phyloP scores from a whole-genome alignment of 2,329 filamentous ascomycete genomes.

The Clonostachys byssicola region DNA sequence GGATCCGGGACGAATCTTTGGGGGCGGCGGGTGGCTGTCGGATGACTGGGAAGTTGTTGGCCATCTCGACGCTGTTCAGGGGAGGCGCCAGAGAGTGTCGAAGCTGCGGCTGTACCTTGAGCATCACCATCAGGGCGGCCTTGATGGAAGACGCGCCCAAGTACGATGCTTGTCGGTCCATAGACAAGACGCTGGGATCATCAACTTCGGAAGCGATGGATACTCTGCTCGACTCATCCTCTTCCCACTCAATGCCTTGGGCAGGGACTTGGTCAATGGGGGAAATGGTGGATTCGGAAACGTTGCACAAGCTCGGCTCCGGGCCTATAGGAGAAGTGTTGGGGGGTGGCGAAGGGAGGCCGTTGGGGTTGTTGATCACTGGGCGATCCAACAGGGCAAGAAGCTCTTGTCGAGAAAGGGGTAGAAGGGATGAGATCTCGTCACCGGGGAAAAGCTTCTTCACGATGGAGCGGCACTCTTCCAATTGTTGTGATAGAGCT shows the following conservation, averaged over 20 bases:
- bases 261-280: conserved; percentile 66
- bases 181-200: conserved; percentile 39
- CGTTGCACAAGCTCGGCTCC: conserved; percentile 34
- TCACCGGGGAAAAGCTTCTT: conserved; percentile 58
- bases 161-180: conserved; percentile 60
- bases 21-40: conserved; percentile 34
- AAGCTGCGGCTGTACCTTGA: conserved; percentile 46
- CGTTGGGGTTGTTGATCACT: conserved; percentile 29
- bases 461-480: conserved; percentile 60
- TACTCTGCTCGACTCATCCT: conserved; percentile 51
- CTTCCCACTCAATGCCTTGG: conserved; percentile 63
- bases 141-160: conserved; percentile 73
- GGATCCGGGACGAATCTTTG: conserved; percentile 43
- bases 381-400: conserved; percentile 50
- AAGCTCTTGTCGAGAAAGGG: conserved; percentile 55
- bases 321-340: conserved; percentile 42
- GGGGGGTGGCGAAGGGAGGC: conserved; percentile 49
- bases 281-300: conserved; percentile 39
- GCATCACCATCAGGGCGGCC: conserved; percentile 69
- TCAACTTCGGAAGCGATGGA: conserved; percentile 61
- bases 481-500: conserved; percentile 59
- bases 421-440: conserved; percentile 44
- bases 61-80: conserved; percentile 40
- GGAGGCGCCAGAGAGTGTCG: conserved; percentile 38
- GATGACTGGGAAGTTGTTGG: conserved; percentile 37